Conservation (phyloP, 805 yeast genomes). For the Ascoidea rubescens region DNA sequence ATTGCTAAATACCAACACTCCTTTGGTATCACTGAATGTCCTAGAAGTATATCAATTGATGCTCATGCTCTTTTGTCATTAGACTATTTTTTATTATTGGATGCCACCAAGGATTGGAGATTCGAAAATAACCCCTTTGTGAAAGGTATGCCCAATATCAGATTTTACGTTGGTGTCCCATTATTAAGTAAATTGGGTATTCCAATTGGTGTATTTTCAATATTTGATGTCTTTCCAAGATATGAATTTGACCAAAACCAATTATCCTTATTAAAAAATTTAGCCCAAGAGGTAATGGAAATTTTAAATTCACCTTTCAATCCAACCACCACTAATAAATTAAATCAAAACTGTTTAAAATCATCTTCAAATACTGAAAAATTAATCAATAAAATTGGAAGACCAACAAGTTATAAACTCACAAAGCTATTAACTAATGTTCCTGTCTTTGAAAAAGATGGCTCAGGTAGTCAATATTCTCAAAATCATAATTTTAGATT, state of each 20-base stretch:
- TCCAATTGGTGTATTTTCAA: slow-evolving; percentile 42
- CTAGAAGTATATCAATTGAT: slow-evolving; percentile 47
- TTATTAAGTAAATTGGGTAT: slow-evolving; percentile 25
- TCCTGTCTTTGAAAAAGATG: slow-evolving; percentile 46
- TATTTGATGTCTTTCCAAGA: slow-evolving; percentile 37
- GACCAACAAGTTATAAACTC: slow-evolving; percentile 38
- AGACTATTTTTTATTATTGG: slow-evolving; percentile 38
- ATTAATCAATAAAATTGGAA: slow-evolving; percentile 30
- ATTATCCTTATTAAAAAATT: slow-evolving; percentile 22
- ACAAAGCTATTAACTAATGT: slow-evolving; percentile 14
- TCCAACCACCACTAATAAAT: slow-evolving; percentile 3
- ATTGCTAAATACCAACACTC: slow-evolving; percentile 34
- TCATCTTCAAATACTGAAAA: slow-evolving; percentile 12
- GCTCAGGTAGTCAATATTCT: slow-evolving; percentile 47
- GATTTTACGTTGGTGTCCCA: slow-evolving; percentile 57
- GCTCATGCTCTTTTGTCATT: slow-evolving; percentile 53
- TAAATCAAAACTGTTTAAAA: background rate
- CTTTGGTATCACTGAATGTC: slow-evolving; percentile 34
- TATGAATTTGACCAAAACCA: slow-evolving; percentile 21
- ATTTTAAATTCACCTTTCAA: slow-evolving; percentile 23
- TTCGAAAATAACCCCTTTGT: slow-evolving; percentile 49
- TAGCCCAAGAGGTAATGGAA: slow-evolving; percentile 27
- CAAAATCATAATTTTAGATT: slow-evolving; percentile 33
- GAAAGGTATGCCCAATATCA: slow-evolving; percentile 41
- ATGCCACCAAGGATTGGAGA: slow-evolving; percentile 64